Conservation (phyloP, 768 basidiomycete species). For the Bullera alba region DNA sequence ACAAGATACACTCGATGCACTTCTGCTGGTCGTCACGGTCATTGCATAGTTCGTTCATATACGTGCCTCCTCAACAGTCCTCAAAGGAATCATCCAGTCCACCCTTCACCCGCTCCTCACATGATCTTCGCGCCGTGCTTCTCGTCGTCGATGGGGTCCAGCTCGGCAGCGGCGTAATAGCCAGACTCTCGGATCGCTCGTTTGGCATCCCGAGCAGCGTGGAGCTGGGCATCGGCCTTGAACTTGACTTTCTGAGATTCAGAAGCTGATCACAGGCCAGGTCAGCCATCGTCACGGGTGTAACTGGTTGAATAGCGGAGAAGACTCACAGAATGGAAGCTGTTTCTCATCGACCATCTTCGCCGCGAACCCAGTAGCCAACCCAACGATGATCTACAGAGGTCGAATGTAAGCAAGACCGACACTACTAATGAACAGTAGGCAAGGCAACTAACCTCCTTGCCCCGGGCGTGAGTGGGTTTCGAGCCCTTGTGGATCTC, state of each 20-base stretch:
- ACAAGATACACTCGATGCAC: too few relatives aligned
- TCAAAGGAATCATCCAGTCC: too few relatives aligned
- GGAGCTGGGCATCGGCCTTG: conserved; percentile 18
- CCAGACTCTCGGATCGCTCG: conserved; percentile 34
- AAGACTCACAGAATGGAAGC: conserved; percentile 34
- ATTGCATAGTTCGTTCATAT: too few relatives aligned
- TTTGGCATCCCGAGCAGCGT: conserved; percentile 25
- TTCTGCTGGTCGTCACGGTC: too few relatives aligned
- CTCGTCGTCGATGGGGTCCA: conserved; percentile 34
- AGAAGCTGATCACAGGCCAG: conserved; percentile 3
- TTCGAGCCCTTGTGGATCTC: conserved; percentile 21
- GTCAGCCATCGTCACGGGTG: not conserved
- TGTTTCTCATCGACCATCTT: conserved; percentile 34
- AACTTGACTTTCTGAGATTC: conserved; percentile 26
- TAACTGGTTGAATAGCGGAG: not conserved
- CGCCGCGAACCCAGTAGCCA: conserved; percentile 25
- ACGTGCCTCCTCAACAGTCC: too few relatives aligned
- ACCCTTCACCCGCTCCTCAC: not conserved
- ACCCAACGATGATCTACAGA: conserved; percentile 27
- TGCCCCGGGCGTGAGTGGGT: conserved; percentile 15
- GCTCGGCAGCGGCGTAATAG: conserved; percentile 19
- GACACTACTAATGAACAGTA: not conserved
- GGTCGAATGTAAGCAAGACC: not conserved
- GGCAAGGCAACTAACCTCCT: conserved; percentile 12
- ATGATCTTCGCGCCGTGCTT: conserved; percentile 19